A percentile compares a stretch with the other conserved stretches of the same genome.
phyloP scores from a whole-genome alignment of 345 rosid genomes.

The Cardamine chenopodiifolia region DNA sequence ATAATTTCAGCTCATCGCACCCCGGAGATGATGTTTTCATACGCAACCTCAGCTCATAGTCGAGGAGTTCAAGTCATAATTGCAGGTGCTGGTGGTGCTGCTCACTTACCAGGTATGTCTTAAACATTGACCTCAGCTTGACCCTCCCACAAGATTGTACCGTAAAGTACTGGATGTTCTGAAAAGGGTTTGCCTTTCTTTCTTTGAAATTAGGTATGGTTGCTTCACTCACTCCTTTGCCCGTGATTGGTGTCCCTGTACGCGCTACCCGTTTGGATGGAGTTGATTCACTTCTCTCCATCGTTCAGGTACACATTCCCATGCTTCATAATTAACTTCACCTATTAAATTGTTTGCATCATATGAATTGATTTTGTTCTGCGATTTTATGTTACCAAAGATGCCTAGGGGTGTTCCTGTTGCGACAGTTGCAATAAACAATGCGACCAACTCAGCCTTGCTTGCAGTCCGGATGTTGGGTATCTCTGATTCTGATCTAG shows the following conservation, averaged over 20 bases:
- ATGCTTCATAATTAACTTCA: neutral
- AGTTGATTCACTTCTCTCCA: slow-evolving; percentile 88
- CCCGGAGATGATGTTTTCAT: slow-evolving; percentile 84
- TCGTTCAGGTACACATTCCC: slow-evolving; percentile 75
- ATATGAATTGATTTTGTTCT: neutral
- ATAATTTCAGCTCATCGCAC: slow-evolving; percentile 94
- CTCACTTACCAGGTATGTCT: slow-evolving; percentile 84
- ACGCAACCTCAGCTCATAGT: slow-evolving; percentile 70
- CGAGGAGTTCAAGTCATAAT: slow-evolving; percentile 82
- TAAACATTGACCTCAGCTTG: slow-evolving; percentile 21
- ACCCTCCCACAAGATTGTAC: neutral
- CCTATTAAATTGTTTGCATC: neutral
- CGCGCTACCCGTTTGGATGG: slow-evolving; percentile 86
- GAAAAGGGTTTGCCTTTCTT: no score
- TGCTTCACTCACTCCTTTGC: slow-evolving; percentile 89
- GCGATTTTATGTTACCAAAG: slow-evolving; percentile 41
- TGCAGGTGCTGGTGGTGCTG: slow-evolving; percentile 99
- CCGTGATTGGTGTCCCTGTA: slow-evolving; percentile 91
- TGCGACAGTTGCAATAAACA: slow-evolving; percentile 89
- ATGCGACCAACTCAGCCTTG: slow-evolving; percentile 85
- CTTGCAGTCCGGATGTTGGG: slow-evolving; percentile 82
- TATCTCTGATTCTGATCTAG: slow-evolving; percentile 65
- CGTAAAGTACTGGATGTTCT: neutral
- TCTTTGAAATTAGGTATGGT: slow-evolving; percentile 70
- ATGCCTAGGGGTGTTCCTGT: slow-evolving; percentile 98